phyloP scores from a whole-genome alignment of 331 rosid species.

The Malus hybrid region DNA sequence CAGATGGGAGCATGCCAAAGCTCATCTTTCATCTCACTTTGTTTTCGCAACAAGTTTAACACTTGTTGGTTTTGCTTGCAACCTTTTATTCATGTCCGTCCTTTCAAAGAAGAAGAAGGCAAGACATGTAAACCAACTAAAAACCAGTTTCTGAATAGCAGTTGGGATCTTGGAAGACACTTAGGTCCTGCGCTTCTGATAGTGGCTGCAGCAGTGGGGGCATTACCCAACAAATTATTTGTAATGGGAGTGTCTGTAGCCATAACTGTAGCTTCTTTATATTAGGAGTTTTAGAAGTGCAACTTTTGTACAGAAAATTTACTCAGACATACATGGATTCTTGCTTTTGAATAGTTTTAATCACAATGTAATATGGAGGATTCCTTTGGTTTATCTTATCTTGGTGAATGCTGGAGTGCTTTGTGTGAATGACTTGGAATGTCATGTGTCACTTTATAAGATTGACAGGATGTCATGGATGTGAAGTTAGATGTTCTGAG shows the following conservation, averaged over 20 bases:
- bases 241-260: constrained; percentile 55
- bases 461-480: constrained; percentile 23
- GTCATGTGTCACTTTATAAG: constrained; percentile 16
- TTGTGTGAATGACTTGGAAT: constrained; percentile 50
- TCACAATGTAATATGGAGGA: constrained; percentile 47
- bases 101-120: constrained; percentile 55
- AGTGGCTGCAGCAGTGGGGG: constrained; percentile 55
- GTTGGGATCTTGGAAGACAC: constrained; percentile 68
- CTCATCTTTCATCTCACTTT: constrained; percentile 72
- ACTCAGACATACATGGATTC: constrained; percentile 36
- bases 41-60: constrained; percentile 70
- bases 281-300: constrained; percentile 37
- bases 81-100: constrained; percentile 47
- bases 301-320: constrained; percentile 49
- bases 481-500: constrained; percentile 24
- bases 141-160: constrained; percentile 50
- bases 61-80: constrained; percentile 79
- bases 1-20: constrained; percentile 70
- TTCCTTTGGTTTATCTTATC: constrained; percentile 29
- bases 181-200: constrained; percentile 64
- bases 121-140: constrained; percentile 48
- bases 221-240: constrained; percentile 36
- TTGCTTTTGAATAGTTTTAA: constrained; percentile 39
- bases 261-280: constrained; percentile 46
- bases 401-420: constrained; percentile 32